Conservation (phyloP, 176 grass and related monocot genomes). For the Oryza officinalis region DNA sequence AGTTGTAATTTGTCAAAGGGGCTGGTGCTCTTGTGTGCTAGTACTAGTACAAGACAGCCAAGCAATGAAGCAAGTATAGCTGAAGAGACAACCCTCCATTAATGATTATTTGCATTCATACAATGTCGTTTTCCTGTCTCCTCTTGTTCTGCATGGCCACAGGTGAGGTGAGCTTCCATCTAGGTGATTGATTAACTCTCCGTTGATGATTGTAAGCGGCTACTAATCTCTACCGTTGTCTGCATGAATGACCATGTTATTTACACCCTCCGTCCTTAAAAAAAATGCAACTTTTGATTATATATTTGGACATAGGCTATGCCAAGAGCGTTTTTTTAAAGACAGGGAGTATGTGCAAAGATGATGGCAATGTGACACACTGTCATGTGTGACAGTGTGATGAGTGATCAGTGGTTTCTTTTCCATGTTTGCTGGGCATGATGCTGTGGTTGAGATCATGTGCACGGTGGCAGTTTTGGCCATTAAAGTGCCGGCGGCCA, state of each 20-base stretch:
- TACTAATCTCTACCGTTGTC: neutral
- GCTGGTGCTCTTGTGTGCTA: conserved; percentile 50
- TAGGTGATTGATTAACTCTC: neutral
- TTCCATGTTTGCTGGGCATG: conserved; percentile 31
- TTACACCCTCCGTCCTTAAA: neutral
- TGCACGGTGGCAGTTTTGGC: conserved; percentile 37
- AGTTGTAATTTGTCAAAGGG: conserved; percentile 48
- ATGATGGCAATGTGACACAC: neutral
- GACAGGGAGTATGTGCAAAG: neutral
- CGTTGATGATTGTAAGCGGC: neutral
- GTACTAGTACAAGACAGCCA: conserved; percentile 27
- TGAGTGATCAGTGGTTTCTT: neutral
- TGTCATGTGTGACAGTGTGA: neutral
- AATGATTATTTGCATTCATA: conserved; percentile 49
- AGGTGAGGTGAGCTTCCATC: neutral
- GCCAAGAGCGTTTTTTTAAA: no score
- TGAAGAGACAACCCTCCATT: conserved; percentile 21
- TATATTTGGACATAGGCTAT: no score
- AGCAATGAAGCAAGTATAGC: conserved; percentile 33
- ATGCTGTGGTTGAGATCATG: conserved; percentile 27
- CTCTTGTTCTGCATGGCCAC: neutral
- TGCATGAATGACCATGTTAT: neutral
- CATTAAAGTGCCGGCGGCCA: conserved; percentile 33
- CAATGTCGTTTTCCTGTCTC: neutral
- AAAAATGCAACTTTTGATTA: no score